Evolutionary conservation across 2,329 filamentous ascomycete genomes (phyloP).

Genomic region (Colletotrichum zoysiae): DNA sequence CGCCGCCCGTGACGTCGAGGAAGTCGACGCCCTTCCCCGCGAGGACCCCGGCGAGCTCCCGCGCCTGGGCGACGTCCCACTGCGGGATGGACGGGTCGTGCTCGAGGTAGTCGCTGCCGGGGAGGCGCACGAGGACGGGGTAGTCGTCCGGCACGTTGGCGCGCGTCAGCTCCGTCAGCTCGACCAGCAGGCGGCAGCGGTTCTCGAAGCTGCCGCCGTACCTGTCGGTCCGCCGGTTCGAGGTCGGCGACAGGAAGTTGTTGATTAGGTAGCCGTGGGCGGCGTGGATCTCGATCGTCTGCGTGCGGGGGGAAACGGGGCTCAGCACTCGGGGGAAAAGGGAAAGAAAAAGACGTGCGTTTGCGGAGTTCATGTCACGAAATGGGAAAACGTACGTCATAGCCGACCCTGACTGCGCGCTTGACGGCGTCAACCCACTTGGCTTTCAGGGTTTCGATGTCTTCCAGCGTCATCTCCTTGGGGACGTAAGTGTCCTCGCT

Average conservation of each 20-base stretch:
- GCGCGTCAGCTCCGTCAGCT: constrained; percentile 69
- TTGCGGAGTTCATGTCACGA: neutral
- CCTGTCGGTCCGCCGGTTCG: constrained; percentile 60
- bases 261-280: constrained; percentile 63
- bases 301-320: neutral
- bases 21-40: constrained; percentile 77
- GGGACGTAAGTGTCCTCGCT: constrained; percentile 48
- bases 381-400: constrained; percentile 58
- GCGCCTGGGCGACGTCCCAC: constrained; percentile 74
- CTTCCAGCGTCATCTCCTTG: constrained; percentile 71
- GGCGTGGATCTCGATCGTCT: constrained; percentile 51
- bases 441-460: constrained; percentile 73
- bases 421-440: constrained; percentile 68
- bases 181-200: constrained; percentile 55
- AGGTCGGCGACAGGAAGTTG: constrained; percentile 58
- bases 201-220: constrained; percentile 62
- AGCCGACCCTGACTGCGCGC: constrained; percentile 72
- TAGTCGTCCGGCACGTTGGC: constrained; percentile 71
- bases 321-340: too few relatives aligned
- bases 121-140: constrained; percentile 78
- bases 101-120: constrained; percentile 79
- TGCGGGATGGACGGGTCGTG: constrained; percentile 66
- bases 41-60: constrained; percentile 71
- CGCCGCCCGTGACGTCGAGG: constrained; percentile 77
- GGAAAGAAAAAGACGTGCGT: neutral